Percentiles rank a stretch among this genome's conserved stretches.
These are phyloP conservation scores for Lactarius evosmus DNA, from an alignment of 768 basidiomycete genomes.

Conservation along the genomic window DNA sequence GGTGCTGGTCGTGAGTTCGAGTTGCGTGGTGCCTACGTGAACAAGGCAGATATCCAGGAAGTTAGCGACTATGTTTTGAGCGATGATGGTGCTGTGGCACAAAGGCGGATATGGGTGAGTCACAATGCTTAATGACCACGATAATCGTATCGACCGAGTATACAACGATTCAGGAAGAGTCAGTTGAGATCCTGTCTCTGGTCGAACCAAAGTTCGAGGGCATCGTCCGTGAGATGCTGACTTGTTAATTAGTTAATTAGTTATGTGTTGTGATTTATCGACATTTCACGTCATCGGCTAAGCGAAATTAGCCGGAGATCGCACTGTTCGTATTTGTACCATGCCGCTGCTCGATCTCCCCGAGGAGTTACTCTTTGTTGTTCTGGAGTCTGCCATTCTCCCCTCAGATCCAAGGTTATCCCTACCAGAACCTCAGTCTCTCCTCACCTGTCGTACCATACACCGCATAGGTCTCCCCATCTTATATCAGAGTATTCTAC, in stretches of 20 bases:
- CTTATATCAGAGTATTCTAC: conserved; percentile 15
- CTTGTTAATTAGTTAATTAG: not conserved
- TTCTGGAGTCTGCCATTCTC: conserved; percentile 10
- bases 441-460: conserved; percentile 15
- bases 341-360: conserved; percentile 18
- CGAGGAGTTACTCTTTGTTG: conserved; percentile 14
- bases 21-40: conserved; percentile 14
- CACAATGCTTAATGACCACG: not conserved
- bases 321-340: not conserved
- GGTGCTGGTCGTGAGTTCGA: conserved; percentile 15
- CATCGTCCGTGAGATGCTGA: conserved; percentile 2
- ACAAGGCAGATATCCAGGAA: conserved; percentile 6
- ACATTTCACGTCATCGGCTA: not conserved
- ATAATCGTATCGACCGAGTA: not conserved
- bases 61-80: conserved; percentile 23
- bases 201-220: conserved; percentile 15
- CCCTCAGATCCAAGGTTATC: conserved; percentile 1
- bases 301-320: not conserved
- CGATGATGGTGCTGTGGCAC: conserved; percentile 12
- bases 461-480: conserved; percentile 21
- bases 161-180: conserved; percentile 12
- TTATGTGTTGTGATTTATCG: too few relatives aligned
- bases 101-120: conserved; percentile 21
- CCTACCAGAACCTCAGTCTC: not conserved
- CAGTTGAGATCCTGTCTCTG: conserved; percentile 15